Base-by-base conservation (phyloP, 2,329 filamentous ascomycete genomes). In the Bipolaris sorokiniana region DNA sequence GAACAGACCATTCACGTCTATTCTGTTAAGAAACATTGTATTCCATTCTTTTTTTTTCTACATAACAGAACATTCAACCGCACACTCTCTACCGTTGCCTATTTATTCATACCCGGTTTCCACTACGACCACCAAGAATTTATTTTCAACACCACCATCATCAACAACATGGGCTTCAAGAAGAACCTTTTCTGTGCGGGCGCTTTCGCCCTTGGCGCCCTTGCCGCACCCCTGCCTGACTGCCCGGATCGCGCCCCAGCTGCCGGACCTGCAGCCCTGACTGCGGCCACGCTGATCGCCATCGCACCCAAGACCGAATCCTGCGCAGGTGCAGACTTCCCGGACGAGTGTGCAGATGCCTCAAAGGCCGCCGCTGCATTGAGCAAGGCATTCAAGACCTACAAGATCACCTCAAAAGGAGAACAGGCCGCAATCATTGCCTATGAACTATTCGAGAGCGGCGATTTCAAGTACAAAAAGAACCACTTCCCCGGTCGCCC, bases 381-480 rank as follows among this genome's bases (percentile, higher is more conserved):
- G 58, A 77, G 79, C 67, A 63, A 77, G 6, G 82, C 85, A 34
- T 87, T 92, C 74, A 54, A 68, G 16, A 76, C 80, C 10, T 89
- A 91, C 79, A 63, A 73, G 3, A 78, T 92, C 65, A 81, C 77
- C 46, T 73, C 74, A 33, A 76, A 78, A 20, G 83, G 81, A 20
- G 85, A 89, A 65, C 87, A 90, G 70, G 90, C 90, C 6, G 90
- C 88, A 20, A 75, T 93, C 15, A 70, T 95, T 41, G 81, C 87
- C 11, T 80, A 92, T 69, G 89, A 91, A 79, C 85, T 88, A 10
- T 88, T 87, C 70, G 92, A 96, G 78, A 86, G 85, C 1, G 86
- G 55, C 20, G 82, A 88, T 61, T 90, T 93, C 78, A 82, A 84
- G 67, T 93, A 85, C 82, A 90, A 88, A 76, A 83, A 81, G 74